Base-by-base conservation (phyloP, 306 rosid genomes). In the Castanospermum australe region DNA sequence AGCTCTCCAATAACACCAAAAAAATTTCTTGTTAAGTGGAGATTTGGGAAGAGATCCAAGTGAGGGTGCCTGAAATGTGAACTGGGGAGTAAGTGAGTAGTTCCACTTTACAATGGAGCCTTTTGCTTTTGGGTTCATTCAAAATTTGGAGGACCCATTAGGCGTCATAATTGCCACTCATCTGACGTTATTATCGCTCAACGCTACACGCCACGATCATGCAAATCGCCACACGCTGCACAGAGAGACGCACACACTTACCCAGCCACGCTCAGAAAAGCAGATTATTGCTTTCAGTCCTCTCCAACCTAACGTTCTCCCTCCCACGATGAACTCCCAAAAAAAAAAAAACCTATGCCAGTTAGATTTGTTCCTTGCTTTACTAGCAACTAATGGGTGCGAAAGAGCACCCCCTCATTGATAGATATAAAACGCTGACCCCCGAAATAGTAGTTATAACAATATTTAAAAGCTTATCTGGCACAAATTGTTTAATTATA, bases 191-290 rank as follows among this genome's bases (percentile, higher is more conserved):
- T 90, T 71, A 87, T 89, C 67, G 38, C 77, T 42, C 56, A 78
- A 83, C 82, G 84, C 73, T 84, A 87, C 97, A 91, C 92, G 90
- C 96, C 90, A 76, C 69, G 80, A 90, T 88, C 88, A 86, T 85
- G 73, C 91, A 79, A 61, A 38, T 56, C 20, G 21, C 54, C 22
- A 71, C 67, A 79, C 78, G 75, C 76, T 13, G 51, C 50, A 17
- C 8, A 13, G 18, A 17, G 15, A 13, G 18, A 57, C 67, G 22
- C 47, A 64, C 36, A 38, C 3, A 20, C 42, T n/a, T 15, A 33
- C 66, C n/a, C 21, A 18, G 8, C 76, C 78, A 55, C 73, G 77
- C 71, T 25, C 73, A 0, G 0, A 67, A 71, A 84, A 81, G 80
- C 25, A 71, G 67, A 80, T 76, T 71, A 77, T 83, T 21, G 22